Base-by-base conservation (phyloP, 108 stramenopile species). In the Schizochytrium sp. region DNA sequence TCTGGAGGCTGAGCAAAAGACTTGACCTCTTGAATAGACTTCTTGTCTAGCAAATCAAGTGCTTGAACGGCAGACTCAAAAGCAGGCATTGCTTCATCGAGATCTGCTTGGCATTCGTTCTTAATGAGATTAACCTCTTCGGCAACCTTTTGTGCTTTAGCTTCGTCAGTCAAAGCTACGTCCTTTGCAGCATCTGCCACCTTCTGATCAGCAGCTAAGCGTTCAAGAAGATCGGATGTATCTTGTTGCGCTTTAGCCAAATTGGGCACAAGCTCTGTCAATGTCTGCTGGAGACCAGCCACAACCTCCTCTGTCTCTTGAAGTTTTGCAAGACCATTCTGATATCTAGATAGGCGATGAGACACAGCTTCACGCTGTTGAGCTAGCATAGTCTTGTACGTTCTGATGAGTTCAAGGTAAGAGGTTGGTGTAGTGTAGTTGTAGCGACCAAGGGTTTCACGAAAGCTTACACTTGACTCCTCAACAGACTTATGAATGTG, bases 341-440 rank as follows among this genome's bases (percentile, higher is more conserved):
- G 91, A 88, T 93, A 93, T 3, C 93, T 90, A 19, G 61, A 46
- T 72, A 93, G 91, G 55, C 92, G 90, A 17, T 41, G 57, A 13
- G 91, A 58, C n/a, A 94, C 90, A 3, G 57, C 72, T 41, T 83
- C 89, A 12, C 93, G 72, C 90, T 94, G 92, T 72, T 90, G 60
- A 4, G 72, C 90, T n/a, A 94, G 88, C 90, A 93, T 91, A 10
- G 89, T 90, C 8, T 91, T 76, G 92, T 94, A 94, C 17, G 93
- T 90, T 45, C 93, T 91, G 57, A 94, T 89, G 47, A 94, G 92
- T 90, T 94, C 94, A 46, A 94, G 87, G 61, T 94, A 94, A 13
- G 92, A 92, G 17, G 93, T 94, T 2, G 93, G 93, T 40, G 93
- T 94, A 38, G 93, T 94, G 92, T 94, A 94, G 28, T 90, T 94